phyloP scores from a whole-genome alignment of 2,329 filamentous ascomycete species.

The Bretziella fagacearum region DNA sequence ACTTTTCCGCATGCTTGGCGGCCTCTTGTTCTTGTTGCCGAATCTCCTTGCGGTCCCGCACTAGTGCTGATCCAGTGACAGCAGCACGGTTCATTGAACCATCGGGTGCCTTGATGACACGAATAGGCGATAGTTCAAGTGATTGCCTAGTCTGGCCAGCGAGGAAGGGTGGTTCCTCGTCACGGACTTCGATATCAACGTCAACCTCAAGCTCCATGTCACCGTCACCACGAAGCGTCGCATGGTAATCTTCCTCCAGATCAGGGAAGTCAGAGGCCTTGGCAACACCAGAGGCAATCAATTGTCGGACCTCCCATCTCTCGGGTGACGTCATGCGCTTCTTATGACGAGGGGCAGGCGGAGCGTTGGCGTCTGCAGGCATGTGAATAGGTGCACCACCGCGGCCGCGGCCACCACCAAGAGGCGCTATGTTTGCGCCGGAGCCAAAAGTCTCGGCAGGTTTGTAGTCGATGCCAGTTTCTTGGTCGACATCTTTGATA shows the following conservation, averaged over 20 bases:
- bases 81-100: constrained; percentile 95
- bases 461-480: constrained; percentile 65
- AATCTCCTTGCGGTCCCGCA: constrained; percentile 78
- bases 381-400: constrained; percentile 22
- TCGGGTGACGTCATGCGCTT: constrained; percentile 96
- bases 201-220: constrained; percentile 90
- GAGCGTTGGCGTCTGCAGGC: constrained; percentile 20
- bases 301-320: constrained; percentile 89
- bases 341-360: constrained; percentile 37
- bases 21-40: constrained; percentile 74
- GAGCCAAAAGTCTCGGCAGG: constrained; percentile 66
- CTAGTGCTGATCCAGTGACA: constrained; percentile 76
- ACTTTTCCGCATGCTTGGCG: constrained; percentile 48
- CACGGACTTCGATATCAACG: constrained; percentile 87
- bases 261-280: constrained; percentile 91
- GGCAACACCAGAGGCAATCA: constrained; percentile 87
- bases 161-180: constrained; percentile 92
- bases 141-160: constrained; percentile 94
- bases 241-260: constrained; percentile 83
- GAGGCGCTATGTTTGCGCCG: constrained; percentile 72
- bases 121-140: constrained; percentile 82
- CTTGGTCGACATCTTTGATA: constrained; percentile 95
- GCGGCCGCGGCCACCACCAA: constrained; percentile 50
- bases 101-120: constrained; percentile 93
- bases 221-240: constrained; percentile 68